Evolutionary conservation across 768 basidiomycete genomes (phyloP).

Genomic region (Leccinum subtestaceum): DNA sequence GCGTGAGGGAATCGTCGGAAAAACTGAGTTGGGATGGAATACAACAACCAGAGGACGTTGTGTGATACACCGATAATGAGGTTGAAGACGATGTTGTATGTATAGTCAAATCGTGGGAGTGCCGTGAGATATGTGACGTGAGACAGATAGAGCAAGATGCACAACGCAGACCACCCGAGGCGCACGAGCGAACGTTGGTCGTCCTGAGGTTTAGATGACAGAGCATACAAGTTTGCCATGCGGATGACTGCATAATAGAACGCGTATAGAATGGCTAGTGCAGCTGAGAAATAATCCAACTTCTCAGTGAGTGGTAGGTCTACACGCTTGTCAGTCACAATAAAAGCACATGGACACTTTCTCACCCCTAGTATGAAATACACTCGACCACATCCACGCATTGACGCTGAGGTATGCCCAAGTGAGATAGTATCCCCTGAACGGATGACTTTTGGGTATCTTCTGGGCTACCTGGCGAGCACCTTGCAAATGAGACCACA

Average conservation of each 20-base stretch:
- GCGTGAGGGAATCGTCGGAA: conserved; percentile 54
- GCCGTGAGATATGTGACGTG: conserved; percentile 80
- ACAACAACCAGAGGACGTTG: conserved; percentile 79
- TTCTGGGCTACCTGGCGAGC: conserved; percentile 42
- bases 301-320: conserved; percentile 84
- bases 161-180: conserved; percentile 48
- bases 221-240: conserved; percentile 68
- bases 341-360: not conserved
- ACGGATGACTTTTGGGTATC: conserved; percentile 59
- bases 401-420: conserved; percentile 78
- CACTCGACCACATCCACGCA: conserved; percentile 87
- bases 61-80: conserved; percentile 71
- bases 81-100: conserved; percentile 91
- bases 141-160: conserved; percentile 52
- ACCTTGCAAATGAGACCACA: conserved; percentile 71
- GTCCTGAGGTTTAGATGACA: conserved; percentile 28
- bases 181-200: conserved; percentile 14
- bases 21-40: conserved; percentile 51
- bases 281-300: conserved; percentile 94
- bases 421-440: conserved; percentile 61
- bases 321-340: conserved; percentile 29
- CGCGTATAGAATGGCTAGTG: conserved; percentile 74
- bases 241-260: conserved; percentile 79
- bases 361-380: conserved; percentile 92
- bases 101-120: conserved; percentile 83